Evolutionary conservation across 805 yeast genomes (phyloP).

Genomic region (Wickerhamomyces subpelliculosus): DNA sequence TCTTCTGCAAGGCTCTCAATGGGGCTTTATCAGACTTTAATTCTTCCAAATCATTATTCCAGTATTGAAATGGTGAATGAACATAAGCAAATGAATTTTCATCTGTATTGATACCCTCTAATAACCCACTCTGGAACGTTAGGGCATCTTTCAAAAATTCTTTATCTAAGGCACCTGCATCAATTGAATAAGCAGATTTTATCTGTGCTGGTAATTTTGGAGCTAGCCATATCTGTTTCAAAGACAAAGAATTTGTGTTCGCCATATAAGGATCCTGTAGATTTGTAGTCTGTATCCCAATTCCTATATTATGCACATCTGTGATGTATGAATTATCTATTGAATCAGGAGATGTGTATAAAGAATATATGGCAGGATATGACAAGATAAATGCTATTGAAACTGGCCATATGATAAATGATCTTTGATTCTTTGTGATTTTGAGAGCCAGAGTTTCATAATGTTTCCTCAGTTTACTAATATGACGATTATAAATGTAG

Average conservation of each 20-base stretch:
- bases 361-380: constrained; percentile 39
- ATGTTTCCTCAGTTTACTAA: constrained; percentile 11
- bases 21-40: constrained; percentile 28
- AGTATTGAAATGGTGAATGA: constrained; percentile 36
- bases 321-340: constrained; percentile 13
- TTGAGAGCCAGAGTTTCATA: constrained; percentile 17
- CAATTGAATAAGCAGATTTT: neutral
- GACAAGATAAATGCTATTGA: constrained; percentile 39
- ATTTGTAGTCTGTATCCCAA: constrained; percentile 1
- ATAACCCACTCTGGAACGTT: constrained; percentile 26
- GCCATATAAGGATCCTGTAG: neutral
- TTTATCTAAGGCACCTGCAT: constrained; percentile 27
- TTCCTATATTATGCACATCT: constrained; percentile 5
- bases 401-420: constrained; percentile 43
- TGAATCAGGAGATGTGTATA: constrained; percentile 22
- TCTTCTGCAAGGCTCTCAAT: constrained; percentile 32
- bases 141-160: constrained; percentile 28
- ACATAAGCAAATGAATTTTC: constrained; percentile 14
- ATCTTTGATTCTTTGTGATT: constrained; percentile 32
- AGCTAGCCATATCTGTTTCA: constrained; percentile 17
- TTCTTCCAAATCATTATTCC: constrained; percentile 29
- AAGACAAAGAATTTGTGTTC: constrained; percentile 18
- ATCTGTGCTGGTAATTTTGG: constrained; percentile 9
- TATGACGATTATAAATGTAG: constrained; percentile 9
- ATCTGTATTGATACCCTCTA: constrained; percentile 14